Evolutionary conservation across 768 basidiomycete genomes (phyloP), one percentile per base, ranked within the genome.

Genomic region (Russula ochroleuca): DNA sequence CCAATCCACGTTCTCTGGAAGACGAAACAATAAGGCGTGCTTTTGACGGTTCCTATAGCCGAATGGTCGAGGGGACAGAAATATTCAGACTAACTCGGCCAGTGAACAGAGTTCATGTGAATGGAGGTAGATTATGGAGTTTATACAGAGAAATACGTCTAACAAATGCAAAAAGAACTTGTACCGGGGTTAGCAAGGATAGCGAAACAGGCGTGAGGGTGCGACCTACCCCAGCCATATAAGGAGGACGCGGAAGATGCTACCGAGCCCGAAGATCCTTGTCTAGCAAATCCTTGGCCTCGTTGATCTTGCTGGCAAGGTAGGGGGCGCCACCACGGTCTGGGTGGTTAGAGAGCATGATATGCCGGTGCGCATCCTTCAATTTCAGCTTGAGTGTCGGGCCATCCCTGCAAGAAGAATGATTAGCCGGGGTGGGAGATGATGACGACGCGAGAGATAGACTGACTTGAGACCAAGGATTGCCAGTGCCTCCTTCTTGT

Each of bases 321-420:
- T 98, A 99, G 8, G 97, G 97, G n/a, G 94, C 92, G 35, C 97
- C 97, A 38, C 97, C 97, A 65, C 97, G 83, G 79, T 99, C 97
- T 13, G 97, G 97, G 77, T 99, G 97, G 76, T 99, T 99, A 33
- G 94, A 91, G 56, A 98, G 82, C 97, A 99, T 99, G 69, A 99
- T 91, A 41, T 89, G 85, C 60, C 96, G 86, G 76, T 99, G 97
- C 0, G 97, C 94, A 69, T 98, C 96, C 77, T 98, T 98, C 62
- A 98, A 74, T 73, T 80, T 85, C 58, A 73, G 83, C n/a, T 84
- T 82, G n/a, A 96, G 77, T 61, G 79, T 79, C 11, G 91, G 82
- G 19, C 86, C 85, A 67, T 98, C 96, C 76, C 96, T 99, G 72
- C 1, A 9, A 51, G 17, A 53, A 43, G 5, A 15, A 6, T 38